phyloP scores from a whole-genome alignment of 345 rosid species.

The Eutrema japonicum region DNA sequence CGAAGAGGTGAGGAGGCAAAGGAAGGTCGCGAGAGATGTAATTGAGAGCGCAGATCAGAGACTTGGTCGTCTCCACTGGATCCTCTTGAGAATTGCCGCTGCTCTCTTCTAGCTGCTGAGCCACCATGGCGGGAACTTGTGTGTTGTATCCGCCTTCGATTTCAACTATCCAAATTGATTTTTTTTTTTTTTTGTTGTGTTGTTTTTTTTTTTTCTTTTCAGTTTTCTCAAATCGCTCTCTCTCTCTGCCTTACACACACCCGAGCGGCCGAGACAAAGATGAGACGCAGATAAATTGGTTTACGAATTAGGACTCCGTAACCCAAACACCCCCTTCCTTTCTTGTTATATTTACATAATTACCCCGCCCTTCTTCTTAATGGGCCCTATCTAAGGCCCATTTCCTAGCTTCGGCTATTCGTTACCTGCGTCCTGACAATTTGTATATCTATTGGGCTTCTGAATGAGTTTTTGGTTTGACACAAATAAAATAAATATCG shows the following conservation, averaged over 20 bases:
- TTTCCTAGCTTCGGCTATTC: background rate
- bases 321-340: constrained; percentile 25
- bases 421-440: background rate
- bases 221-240: constrained; percentile 24
- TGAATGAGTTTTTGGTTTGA: background rate
- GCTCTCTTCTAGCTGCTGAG: constrained; percentile 58
- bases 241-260: constrained; percentile 18
- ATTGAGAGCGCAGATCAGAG: constrained; percentile 82
- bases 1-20: constrained; percentile 70
- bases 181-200: constrained; percentile 4
- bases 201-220: background rate
- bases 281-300: constrained; percentile 32
- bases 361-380: constrained; percentile 4
- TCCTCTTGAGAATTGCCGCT: constrained; percentile 47
- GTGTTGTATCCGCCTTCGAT: constrained; percentile 25
- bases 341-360: constrained; percentile 25
- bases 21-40: constrained; percentile 92
- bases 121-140: constrained; percentile 81
- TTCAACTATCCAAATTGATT: constrained; percentile 33
- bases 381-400: constrained; percentile 17
- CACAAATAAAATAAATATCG: background rate
- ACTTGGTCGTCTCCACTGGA: constrained; percentile 59
- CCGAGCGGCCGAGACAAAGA: constrained; percentile 40
- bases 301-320: constrained; percentile 16
- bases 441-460: constrained; percentile 12